Base-by-base conservation (phyloP, 148 eudicot species). In the Cornus controversa region DNA sequence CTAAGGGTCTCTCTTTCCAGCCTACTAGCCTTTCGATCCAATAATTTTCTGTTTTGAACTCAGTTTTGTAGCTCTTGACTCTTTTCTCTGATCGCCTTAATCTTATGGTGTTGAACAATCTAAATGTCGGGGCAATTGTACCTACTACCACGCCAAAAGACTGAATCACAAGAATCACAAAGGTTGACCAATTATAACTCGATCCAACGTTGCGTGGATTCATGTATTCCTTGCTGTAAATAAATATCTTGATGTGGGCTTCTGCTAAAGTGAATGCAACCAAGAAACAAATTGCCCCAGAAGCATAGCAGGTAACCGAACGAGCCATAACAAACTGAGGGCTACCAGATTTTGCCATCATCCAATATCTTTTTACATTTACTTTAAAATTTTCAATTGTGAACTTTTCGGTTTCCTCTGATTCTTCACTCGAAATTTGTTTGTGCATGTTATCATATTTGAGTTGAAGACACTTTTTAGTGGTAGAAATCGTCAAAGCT, bases 321-420 rank as follows among this genome's bases (percentile, higher is more conserved):
- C 75, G 67, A 0, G 79, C 85, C 18, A 78, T 54, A 42, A 75
- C 73, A 31, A 82, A 82, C 73, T 79, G 79, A 14, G 82, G 79
- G 31, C 45, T 36, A 31, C 78, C 66, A 23, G 75, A 69, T 69
- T 69, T 65, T 23, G 69, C 81, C 84, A 82, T 82, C 71, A 78
- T 65, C 84, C 84, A 78, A 47, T 78, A 70, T 11, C 34, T 40
- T 29, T 29, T 29, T 29, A 29, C 31, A 29, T 29, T 3, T 29
- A 29, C 37, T 23, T 31, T 82, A 23, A 81, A 66, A 24, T 70
- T 54, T 8, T 79, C 79, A 6, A 50, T 29, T 9, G n/a, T 10
- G 20, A 74, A 20, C 60, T 18, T 58, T 47, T 40, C 57, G 67
- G 54, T 54, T 24, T 34, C 16, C 29, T 34, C 16, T 36, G 13